Base-by-base conservation (phyloP, 129 eudicot genomes). In the Solidago caesia region DNA sequence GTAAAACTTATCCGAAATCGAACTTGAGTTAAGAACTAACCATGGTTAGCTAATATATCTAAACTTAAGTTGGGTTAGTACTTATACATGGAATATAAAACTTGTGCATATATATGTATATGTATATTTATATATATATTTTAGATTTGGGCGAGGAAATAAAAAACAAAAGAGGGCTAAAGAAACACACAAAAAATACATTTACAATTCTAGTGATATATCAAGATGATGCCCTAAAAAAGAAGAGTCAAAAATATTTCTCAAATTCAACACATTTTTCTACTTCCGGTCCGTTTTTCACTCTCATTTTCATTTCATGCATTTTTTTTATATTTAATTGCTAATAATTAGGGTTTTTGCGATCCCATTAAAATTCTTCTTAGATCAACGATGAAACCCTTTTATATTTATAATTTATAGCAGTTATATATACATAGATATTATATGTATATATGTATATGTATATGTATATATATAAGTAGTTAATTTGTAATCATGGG, bases 281-380 rank as follows among this genome's bases (percentile, higher is more conserved):
- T 64, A 49, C 29, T 44, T 76, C 14, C 33, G 84, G 84, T 81
- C 26, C 33, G 80, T 80, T 75, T 5, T 26, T 69, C 42, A 69
- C 21, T 57, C 74, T 72, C 27, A 39, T 64, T 55, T 66, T 61
- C 14, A 15, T 77, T 11, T 5, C 66, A 25, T 68, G 72, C 46
- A 62, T 68, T 70, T 60, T 26, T 39, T 47, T 52, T 52, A 2
- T 7, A 11, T 48, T 75, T 12, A 48, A 52, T 75, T 55, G 67
- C 51, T 61, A 62, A 33, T 71, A 72, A 21, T 46, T 81, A 81
- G 77, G 80, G 68, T 75, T 75, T 61, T n/a, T 70, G 71, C 33
- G 68, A 56, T 53, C 41, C 64, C 43, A 51, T 68, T 74, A 3
- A 16, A 14, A 41, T 21, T 58, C 72, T 39, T 29, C 71, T 2